phyloP scores from a whole-genome alignment of 1,284 basidiomycete species.

The Apiotrichum sp. region DNA sequence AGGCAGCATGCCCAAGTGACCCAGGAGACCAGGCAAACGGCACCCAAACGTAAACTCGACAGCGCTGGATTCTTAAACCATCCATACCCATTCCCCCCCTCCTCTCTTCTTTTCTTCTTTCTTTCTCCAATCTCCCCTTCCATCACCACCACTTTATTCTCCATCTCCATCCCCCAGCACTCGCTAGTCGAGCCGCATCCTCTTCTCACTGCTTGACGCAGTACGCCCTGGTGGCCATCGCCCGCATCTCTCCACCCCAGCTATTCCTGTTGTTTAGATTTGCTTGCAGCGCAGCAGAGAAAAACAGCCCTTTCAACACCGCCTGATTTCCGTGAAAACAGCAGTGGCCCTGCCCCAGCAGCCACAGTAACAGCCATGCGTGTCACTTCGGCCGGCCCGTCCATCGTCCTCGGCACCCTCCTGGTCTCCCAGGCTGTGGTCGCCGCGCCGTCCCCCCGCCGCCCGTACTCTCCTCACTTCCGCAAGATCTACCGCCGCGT shows the following conservation, averaged over 20 bases:
- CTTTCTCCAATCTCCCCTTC: neutral
- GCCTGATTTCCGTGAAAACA: neutral
- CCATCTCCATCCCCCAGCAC: slow-evolving; percentile 1
- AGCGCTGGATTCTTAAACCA: too few species aligned
- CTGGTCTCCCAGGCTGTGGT: slow-evolving; percentile 24
- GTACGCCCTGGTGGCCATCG: slow-evolving; percentile 26
- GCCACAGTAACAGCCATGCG: slow-evolving; percentile 8
- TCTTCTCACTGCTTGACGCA: slow-evolving; percentile 25
- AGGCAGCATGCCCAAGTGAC: too few species aligned
- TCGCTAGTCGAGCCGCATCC: slow-evolving; percentile 18
- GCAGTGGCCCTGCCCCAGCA: too few species aligned
- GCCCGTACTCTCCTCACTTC: slow-evolving; percentile 17
- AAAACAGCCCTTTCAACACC: neutral
- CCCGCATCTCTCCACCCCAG: too few species aligned
- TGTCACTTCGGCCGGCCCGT: slow-evolving; percentile 17
- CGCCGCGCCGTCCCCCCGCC: slow-evolving; percentile 26
- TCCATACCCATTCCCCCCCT: neutral
- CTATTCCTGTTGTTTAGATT: slow-evolving; percentile 1
- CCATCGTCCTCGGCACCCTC: slow-evolving; percentile 30
- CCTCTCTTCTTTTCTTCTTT: slow-evolving; percentile 5
- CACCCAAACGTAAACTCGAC: too few species aligned
- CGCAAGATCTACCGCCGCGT: slow-evolving; percentile 17
- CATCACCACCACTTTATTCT: slow-evolving; percentile 3
- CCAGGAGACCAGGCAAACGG: too few species aligned
- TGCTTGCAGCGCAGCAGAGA: slow-evolving; percentile 12